Percentiles rank a stretch among this genome's conserved stretches.
Evolutionary conservation across 192 early-diverging fungal species (phyloP).

Genomic region (Cladochytrium replicatum): DNA sequence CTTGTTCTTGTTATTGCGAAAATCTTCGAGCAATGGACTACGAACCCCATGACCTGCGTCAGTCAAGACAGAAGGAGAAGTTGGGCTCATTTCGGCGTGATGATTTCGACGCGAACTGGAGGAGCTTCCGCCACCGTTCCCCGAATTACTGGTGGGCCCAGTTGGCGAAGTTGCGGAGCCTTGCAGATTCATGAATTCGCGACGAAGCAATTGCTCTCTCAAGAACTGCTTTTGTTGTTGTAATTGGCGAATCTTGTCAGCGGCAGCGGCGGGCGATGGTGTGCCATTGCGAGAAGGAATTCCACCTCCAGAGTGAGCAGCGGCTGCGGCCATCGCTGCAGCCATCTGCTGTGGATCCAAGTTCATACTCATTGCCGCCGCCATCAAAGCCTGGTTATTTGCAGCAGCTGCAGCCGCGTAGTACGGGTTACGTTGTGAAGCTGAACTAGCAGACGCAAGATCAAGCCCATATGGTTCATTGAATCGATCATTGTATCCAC

Average conservation of each 20-base stretch:
- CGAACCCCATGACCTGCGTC: constrained; percentile 56
- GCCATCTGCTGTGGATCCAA: constrained; percentile 6
- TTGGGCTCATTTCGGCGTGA: constrained; percentile 4
- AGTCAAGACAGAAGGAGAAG: background rate
- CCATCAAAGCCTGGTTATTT: no score
- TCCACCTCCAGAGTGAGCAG: constrained; percentile 14
- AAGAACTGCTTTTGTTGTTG: constrained; percentile 28
- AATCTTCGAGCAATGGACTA: constrained; percentile 87
- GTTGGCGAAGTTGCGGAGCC: background rate
- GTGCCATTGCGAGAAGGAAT: constrained; percentile 11
- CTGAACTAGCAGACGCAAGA: no score
- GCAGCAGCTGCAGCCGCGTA: no score
- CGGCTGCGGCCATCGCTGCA: constrained; percentile 19
- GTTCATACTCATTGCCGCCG: no score
- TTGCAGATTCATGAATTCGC: constrained; percentile 24
- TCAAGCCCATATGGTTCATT: constrained; percentile 21
- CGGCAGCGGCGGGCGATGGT: constrained; percentile 14
- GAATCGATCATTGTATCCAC: no score
- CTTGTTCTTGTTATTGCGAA: constrained; percentile 93
- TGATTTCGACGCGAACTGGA: constrained; percentile 5
- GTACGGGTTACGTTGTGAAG: no score
- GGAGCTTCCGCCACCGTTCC: constrained; percentile 1
- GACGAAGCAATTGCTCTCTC: constrained; percentile 42
- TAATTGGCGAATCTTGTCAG: constrained; percentile 37
- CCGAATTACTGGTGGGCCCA: background rate